Evolutionary conservation across 2,329 filamentous ascomycete genomes (phyloP).

Genomic region (Fusarium paranaense): DNA sequence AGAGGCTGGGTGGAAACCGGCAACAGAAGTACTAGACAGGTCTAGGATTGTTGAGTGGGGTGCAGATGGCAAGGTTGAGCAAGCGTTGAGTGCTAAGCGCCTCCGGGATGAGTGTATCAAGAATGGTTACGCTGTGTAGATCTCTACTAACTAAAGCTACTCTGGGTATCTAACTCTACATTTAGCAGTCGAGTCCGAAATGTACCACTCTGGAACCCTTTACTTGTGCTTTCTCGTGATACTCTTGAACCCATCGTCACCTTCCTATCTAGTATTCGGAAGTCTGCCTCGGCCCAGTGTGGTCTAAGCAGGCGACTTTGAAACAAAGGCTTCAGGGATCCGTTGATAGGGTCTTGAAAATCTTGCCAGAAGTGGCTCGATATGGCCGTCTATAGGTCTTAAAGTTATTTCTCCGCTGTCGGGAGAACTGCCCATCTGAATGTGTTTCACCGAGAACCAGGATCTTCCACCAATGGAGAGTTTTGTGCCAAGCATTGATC

Average conservation of each 20-base stretch:
- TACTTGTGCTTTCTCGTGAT: neutral
- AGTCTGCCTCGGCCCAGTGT: neutral
- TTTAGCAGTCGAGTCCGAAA: neutral
- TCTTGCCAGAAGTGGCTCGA: neutral
- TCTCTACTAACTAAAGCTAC: neutral
- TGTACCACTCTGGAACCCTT: neutral
- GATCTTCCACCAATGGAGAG: neutral
- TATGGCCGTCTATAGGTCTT: neutral
- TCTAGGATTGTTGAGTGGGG: slow-evolving; percentile 24
- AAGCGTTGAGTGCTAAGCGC: neutral
- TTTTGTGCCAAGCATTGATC: neutral
- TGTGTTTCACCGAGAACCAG: neutral
- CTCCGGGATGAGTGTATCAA: slow-evolving; percentile 12
- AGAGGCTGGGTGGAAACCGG: slow-evolving; percentile 5
- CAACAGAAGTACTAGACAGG: neutral
- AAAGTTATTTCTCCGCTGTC: neutral
- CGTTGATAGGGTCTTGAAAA: neutral
- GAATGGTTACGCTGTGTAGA: slow-evolving; percentile 9
- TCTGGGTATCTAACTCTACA: neutral
- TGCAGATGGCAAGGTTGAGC: slow-evolving; percentile 7
- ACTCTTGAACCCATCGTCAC: neutral
- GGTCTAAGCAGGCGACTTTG: neutral
- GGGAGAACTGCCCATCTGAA: neutral
- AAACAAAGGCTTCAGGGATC: neutral
- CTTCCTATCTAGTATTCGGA: neutral